Percentiles rank a stretch among this genome's conserved stretches.
Conservation (phyloP, 2,329 filamentous ascomycete genomes). For the Cladosporium velox region DNA sequence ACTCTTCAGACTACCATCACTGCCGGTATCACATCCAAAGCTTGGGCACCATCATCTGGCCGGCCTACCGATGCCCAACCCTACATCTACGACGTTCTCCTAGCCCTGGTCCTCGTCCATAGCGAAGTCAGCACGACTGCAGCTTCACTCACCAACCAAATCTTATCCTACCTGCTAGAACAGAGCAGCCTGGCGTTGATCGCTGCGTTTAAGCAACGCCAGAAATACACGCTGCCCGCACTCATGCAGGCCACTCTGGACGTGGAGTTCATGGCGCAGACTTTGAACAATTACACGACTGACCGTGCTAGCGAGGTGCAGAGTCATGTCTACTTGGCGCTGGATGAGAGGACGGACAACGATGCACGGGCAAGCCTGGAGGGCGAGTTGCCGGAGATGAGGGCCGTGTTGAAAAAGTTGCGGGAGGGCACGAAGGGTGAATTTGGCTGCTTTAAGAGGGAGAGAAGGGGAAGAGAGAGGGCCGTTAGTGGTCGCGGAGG, state of each 20-base stretch:
- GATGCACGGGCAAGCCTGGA: conserved; percentile 78
- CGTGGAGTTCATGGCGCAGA: conserved; percentile 95
- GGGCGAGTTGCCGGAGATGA: conserved; percentile 85
- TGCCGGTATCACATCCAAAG: conserved; percentile 67
- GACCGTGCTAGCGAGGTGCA: conserved; percentile 79
- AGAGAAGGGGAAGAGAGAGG: conserved; percentile 19
- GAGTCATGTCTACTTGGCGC: conserved; percentile 85
- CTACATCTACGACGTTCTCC: conserved; percentile 85
- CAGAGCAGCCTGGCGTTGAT: conserved; percentile 79
- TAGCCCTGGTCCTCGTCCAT: conserved; percentile 86
- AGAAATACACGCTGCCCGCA: conserved; percentile 71
- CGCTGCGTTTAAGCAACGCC: conserved; percentile 67
- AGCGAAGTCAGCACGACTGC: conserved; percentile 59
- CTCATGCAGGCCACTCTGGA: conserved; percentile 97
- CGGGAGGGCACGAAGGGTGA: conserved; percentile 80
- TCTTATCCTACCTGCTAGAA: conserved; percentile 85
- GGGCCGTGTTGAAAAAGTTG: conserved; percentile 79
- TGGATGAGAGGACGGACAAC: conserved; percentile 87
- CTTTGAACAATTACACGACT: conserved; percentile 84
- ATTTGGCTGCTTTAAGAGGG: conserved; percentile 56
- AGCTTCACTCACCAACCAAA: conserved; percentile 71
- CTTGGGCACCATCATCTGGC: conserved; percentile 65
- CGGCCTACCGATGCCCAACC: conserved; percentile 74
- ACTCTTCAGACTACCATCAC: conserved; percentile 69
- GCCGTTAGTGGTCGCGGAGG: conserved; percentile 6